Percentiles rank a stretch among this genome's conserved stretches.
These are phyloP conservation scores for Blastocystis sp. DNA, from an alignment of 352 stramenopile genomes.

Conservation along the genomic window DNA sequence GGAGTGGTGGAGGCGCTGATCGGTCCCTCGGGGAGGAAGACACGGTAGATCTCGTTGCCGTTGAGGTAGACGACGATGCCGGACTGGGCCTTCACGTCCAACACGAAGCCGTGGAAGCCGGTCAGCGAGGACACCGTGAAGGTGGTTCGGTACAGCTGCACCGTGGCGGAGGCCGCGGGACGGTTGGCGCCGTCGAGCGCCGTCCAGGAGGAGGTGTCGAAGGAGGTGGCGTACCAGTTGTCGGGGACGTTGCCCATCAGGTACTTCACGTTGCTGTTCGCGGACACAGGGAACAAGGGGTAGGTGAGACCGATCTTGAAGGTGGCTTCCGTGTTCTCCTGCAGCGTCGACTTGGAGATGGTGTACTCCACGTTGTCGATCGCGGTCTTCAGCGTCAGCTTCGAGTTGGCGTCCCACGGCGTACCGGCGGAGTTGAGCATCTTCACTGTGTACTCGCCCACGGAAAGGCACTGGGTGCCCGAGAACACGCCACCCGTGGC, in stretches of 20 bases:
- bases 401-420: background rate
- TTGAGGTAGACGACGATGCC: slow-evolving; percentile 10
- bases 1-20: background rate
- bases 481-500: background rate
- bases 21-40: background rate
- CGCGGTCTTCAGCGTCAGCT: background rate
- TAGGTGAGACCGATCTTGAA: background rate
- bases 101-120: background rate
- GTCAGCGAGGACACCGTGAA: slow-evolving; percentile 2
- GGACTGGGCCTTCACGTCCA: background rate
- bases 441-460: background rate
- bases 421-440: background rate
- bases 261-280: background rate
- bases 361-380: background rate
- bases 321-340: background rate
- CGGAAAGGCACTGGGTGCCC: background rate
- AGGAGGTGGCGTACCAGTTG: slow-evolving; percentile 4
- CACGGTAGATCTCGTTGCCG: background rate
- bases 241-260: background rate
- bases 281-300: background rate
- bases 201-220: slow-evolving; percentile 1
- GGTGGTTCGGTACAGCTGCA: background rate
- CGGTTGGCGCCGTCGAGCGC: background rate
- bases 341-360: background rate
- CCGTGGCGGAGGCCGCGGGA: background rate